Conservation (phyloP, 306 rosid genomes). For the Rosa lucieae region DNA sequence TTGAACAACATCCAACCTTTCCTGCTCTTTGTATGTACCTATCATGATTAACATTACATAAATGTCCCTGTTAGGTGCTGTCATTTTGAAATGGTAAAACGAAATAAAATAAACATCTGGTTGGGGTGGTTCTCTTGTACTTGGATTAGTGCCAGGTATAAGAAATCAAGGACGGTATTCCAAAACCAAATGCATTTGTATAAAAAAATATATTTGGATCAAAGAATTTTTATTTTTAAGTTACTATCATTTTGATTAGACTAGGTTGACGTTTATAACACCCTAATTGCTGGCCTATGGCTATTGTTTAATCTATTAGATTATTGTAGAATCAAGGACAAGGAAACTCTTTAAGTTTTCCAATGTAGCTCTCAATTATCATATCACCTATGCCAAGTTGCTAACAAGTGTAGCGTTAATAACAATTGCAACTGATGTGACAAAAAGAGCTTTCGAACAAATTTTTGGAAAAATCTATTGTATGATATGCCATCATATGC, state of each 20-base stretch:
- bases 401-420: not conserved
- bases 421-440: not conserved
- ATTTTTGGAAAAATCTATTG: no score
- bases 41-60: not conserved
- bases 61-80: not conserved
- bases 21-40: slow-evolving; percentile 84
- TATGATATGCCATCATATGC: no score
- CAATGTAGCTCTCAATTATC: not conserved
- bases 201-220: not conserved
- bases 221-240: not conserved
- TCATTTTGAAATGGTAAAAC: not conserved
- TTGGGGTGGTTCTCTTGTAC: slow-evolving; percentile 2
- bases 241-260: slow-evolving; percentile 1
- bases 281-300: not conserved
- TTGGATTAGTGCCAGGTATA: slow-evolving; percentile 1
- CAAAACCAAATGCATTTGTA: not conserved
- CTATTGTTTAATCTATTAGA: not conserved
- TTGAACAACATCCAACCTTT: slow-evolving; percentile 47
- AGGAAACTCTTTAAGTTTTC: not conserved
- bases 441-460: no score
- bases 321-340: not conserved
- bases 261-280: not conserved
- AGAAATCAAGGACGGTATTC: slow-evolving; percentile 17
- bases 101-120: not conserved
- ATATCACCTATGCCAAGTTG: not conserved